Evolutionary conservation across 2,329 filamentous ascomycete genomes (phyloP), one percentile per base, ranked within the genome.

Genomic region (Nigrograna mackinnonii): DNA sequence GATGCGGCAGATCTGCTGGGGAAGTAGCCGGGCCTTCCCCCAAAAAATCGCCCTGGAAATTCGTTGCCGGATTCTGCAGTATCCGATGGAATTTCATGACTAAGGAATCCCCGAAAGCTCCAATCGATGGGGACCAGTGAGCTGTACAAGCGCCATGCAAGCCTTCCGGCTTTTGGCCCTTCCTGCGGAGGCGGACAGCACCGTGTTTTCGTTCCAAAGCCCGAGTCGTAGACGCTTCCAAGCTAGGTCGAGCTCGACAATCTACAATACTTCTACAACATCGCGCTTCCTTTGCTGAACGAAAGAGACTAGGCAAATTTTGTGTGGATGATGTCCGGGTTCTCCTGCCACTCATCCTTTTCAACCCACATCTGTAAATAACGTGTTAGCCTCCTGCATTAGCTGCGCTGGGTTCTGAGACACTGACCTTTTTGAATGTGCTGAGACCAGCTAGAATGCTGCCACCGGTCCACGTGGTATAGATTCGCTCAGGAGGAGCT

Each of bases 291-390:
- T n/a, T n/a, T n/a, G n/a, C n/a, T n/a, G n/a, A n/a, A n/a, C n/a
- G n/a, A n/a, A n/a, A n/a, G 46, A 50, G 48, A 47, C 46, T 67
- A 96, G 62, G 90, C 91, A 71, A 97, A 96, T 73, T 96, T 97
- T 64, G 90, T 94, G 73, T 97, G 92, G 66, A 99, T 97, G 61
- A 99, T 94, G 66, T 99, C 92, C 14, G 94, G 94, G 67, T 99
- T 96, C 79, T 99, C 94, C 69, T 99, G 94, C 94, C 94, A 99
- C 77, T 99, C 94, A 66, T 97, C 94, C 67, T 96, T 92, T 73
- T 91, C 96, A 64, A 99, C 94, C 91, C 94, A 97, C 94, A 99
- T 99, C 92, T 96, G 67, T 43, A 49, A 22, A n/a, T n/a, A 37
- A 43, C 39, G 47, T 55, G 59, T 68, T 55, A 68, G 64, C 53